Percentiles rank a stretch among this genome's conserved stretches.
phyloP scores from a whole-genome alignment of 345 rosid species.

The Pistacia vera region DNA sequence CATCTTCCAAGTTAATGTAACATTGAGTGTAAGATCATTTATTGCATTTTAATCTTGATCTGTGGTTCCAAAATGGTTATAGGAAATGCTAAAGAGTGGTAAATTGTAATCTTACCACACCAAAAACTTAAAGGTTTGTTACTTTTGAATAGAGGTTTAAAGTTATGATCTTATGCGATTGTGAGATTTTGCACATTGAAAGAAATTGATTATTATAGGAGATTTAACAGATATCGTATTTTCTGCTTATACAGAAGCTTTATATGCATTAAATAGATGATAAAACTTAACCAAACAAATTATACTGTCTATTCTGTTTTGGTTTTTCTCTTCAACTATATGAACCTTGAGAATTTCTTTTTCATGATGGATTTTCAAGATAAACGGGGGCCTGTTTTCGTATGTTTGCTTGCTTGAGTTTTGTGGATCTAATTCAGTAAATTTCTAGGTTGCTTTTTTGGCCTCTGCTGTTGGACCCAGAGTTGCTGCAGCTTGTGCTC shows the following conservation, averaged over 20 bases:
- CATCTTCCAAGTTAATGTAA: background rate
- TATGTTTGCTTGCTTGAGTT: background rate
- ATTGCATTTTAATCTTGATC: background rate
- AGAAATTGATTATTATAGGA: no score
- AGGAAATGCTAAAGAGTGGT: background rate
- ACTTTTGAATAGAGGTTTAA: background rate
- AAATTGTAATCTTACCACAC: background rate
- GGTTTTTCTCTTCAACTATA: no score
- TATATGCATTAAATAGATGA: no score
- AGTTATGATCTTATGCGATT: background rate
- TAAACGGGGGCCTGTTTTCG: background rate
- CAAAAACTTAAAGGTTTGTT: background rate
- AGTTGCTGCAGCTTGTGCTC: slow-evolving; percentile 99
- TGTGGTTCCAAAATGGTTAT: background rate
- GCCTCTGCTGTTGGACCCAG: slow-evolving; percentile 98
- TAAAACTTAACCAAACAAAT: no score
- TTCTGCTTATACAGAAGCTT: no score
- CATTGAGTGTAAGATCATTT: background rate
- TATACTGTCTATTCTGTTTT: no score
- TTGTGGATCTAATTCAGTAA: slow-evolving; percentile 22
- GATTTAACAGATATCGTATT: no score
- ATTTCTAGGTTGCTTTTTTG: slow-evolving; percentile 83
- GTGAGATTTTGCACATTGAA: background rate
- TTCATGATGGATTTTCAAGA: no score
- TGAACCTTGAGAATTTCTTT: no score